These are phyloP conservation scores for Delonix regia DNA, from an alignment of 306 rosid genomes.

Conservation along the genomic window DNA sequence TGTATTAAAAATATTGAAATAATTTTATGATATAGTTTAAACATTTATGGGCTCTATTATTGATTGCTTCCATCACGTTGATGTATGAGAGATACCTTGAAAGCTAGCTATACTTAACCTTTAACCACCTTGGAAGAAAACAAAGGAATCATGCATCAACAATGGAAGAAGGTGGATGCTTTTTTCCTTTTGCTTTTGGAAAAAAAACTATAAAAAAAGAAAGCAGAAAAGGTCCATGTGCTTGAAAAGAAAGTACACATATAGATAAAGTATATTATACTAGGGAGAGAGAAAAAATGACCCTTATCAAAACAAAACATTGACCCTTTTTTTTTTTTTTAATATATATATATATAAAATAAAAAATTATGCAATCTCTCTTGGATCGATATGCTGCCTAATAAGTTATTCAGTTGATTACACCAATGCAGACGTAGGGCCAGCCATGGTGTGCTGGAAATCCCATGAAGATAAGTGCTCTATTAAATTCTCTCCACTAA, in stretches of 20 bases:
- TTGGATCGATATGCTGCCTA: slow-evolving; percentile 24
- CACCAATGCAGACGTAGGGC: slow-evolving; percentile 25
- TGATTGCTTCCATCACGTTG: slow-evolving; percentile 57
- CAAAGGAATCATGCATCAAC: slow-evolving; percentile 26
- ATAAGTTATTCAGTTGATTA: slow-evolving; percentile 28
- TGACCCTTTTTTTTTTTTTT: not conserved
- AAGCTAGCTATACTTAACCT: slow-evolving; percentile 26
- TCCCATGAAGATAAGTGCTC: slow-evolving; percentile 37
- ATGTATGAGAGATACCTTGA: slow-evolving; percentile 30
- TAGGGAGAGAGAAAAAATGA: slow-evolving; percentile 31
- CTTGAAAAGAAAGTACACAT: slow-evolving; percentile 27
- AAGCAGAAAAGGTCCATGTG: slow-evolving; percentile 32
- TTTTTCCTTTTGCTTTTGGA: slow-evolving; percentile 1
- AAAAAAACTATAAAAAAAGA: slow-evolving; percentile 18
- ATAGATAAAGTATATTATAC: slow-evolving; percentile 33
- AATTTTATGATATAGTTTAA: not conserved
- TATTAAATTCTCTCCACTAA: slow-evolving; percentile 15
- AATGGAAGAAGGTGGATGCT: not conserved
- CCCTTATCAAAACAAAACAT: slow-evolving; percentile 16
- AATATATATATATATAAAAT: not conserved
- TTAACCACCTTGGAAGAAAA: slow-evolving; percentile 54
- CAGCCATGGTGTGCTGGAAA: slow-evolving; percentile 33
- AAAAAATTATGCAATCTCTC: not conserved
- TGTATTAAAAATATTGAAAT: too few relatives aligned
- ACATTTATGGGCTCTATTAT: slow-evolving; percentile 41